Base-by-base conservation (phyloP, 257 asterid genomes). In the Jacaranda mimosifolia region DNA sequence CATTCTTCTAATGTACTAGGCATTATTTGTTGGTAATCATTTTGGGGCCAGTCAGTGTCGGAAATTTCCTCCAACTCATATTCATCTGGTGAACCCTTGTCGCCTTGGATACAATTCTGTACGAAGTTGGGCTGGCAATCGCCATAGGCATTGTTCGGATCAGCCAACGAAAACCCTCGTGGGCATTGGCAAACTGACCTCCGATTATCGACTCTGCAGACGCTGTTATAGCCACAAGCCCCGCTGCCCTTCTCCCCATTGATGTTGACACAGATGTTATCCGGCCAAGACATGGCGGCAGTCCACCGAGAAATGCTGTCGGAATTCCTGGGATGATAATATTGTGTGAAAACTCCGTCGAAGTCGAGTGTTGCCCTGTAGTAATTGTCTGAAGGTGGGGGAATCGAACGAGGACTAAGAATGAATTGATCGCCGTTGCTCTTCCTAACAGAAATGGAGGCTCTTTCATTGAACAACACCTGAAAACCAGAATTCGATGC, bases 161-260 rank as follows among this genome's bases (percentile, higher is more conserved):
- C 93, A 13, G 73, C 72, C 49, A 83, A 40, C 0, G 62, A 14
- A 65, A 72, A 92, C 49, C 89, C 91, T 14, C 0, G 9, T 1
- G 96, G 92, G 14, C 96, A 90, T 3, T 49, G 62, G 73, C 97
- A 92, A 17, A 39, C 48, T 7, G 96, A 93, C 38, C 75, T 79
- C 45, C 21, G 36, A 40, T 63, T 71, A 32, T 52, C 64, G 6
- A 90, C 32, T 0, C 49, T 58, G 70, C 96, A 90, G 6, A 90
- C 70, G 53, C 45, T 87, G 72, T 90, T 90, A 53, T 76, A 92
- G 5, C 96, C 97, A 52, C 96, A 92, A 42, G 86, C 91, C 35
- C 96, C 94, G 36, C 92, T 87, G 15, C 91, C 94, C 3, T 0
- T 15, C 45, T 1, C 45, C 3, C 45, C 6, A 49, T 79, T 86